Percentiles rank a stretch among this genome's conserved stretches.
Evolutionary conservation across 805 yeast genomes (phyloP).

Genomic region (Saturnispora gosingensis): DNA sequence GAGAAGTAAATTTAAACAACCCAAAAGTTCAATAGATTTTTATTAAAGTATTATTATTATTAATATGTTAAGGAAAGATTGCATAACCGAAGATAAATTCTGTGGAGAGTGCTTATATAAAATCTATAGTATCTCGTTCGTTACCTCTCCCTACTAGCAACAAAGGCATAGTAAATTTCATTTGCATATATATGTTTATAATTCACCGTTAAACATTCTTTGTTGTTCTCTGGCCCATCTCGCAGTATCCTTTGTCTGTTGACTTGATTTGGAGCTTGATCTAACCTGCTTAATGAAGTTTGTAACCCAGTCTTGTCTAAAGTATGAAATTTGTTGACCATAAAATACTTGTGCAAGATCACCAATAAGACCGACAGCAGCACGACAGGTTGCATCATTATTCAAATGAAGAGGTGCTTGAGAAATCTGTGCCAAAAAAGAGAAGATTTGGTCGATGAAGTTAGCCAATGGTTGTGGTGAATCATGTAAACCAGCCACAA

Average conservation of each 20-base stretch:
- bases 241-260: conserved; percentile 79
- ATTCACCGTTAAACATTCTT: conserved; percentile 23
- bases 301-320: conserved; percentile 69
- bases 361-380: conserved; percentile 86
- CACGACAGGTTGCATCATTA: conserved; percentile 65
- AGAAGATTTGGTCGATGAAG: conserved; percentile 61
- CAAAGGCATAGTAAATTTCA: background rate
- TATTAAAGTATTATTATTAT: background rate
- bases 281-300: conserved; percentile 69
- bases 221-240: conserved; percentile 95
- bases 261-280: conserved; percentile 48
- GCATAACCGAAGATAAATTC: background rate
- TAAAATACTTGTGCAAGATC: conserved; percentile 86
- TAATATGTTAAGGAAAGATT: background rate
- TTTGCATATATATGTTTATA: background rate
- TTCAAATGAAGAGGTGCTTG: conserved; percentile 50
- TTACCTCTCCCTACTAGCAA: background rate
- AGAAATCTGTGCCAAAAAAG: conserved; percentile 52
- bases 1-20: background rate
- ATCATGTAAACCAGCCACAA: conserved; percentile 79
- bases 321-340: conserved; percentile 62
- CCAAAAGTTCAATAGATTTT: background rate
- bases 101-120: background rate
- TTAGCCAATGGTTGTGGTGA: conserved; percentile 56
- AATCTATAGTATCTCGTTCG: background rate